Base-by-base conservation (phyloP, 495 filamentous ascomycete genomes). In the Penicillium herquei region DNA sequence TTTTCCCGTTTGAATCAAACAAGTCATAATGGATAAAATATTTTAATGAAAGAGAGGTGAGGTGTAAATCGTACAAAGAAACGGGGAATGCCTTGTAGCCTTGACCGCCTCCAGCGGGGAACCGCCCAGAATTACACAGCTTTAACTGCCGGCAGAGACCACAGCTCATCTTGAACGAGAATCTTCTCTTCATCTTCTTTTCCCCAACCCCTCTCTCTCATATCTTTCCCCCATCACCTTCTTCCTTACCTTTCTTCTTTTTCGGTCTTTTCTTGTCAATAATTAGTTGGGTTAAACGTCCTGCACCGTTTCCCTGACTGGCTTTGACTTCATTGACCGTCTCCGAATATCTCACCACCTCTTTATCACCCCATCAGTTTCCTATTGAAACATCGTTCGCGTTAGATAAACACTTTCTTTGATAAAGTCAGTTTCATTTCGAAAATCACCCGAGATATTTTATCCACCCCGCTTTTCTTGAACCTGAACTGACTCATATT, bases 291-390 rank as follows among this genome's bases (percentile, higher is more conserved):
- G 42, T 32, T 34, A 48, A 64, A 68, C 75, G 76, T 74, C 77
- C 77, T 80, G 77, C 77, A 80, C 77, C 73, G 70, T 72, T 75
- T 62, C 64, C 66, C 71, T 71, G 69, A 66, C 52, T 57, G 43
- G 35, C 56, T 68, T 68, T 70, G 69, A 66, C 66, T 42, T 26
- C 46, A 59, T 42, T 51, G 44, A 55, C 59, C 53, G 30, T 31
- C 43, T 52, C 60, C 50, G 51, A 26, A 56, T 44, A 33, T 41
- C n/a, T 43, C 39, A 51, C 11, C 18, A 18, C n/a, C 31, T 7
- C 10, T 32, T 37, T 31, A 26, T 12, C 26, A 49, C 14, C 13
- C 21, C 21, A 26, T 26, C 10, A 33, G 18, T 6, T 12, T 11
- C 16, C 43, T 30, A 30, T 14, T n/a, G 6, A 52, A 26, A 52